Conservation (phyloP, 2,329 filamentous ascomycete genomes). For the Rutstroemia sp. region DNA sequence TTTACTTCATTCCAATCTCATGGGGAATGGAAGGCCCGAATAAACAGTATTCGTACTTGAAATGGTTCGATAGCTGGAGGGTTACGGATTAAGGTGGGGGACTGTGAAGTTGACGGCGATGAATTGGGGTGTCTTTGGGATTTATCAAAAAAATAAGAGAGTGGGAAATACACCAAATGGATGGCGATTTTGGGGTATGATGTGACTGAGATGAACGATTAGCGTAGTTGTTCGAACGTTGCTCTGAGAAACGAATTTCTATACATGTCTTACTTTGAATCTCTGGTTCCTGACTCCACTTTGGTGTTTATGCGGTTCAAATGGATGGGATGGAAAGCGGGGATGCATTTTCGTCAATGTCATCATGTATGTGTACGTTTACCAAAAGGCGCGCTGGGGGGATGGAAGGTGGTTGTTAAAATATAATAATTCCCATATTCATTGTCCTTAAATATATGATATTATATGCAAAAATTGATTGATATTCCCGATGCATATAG, state of each 20-base stretch:
- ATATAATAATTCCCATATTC: neutral
- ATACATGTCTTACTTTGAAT: neutral
- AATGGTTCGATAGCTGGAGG: constrained; percentile 84
- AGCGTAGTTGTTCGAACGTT: neutral
- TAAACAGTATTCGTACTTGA: constrained; percentile 81
- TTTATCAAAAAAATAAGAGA: neutral
- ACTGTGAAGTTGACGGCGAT: neutral
- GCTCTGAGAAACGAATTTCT: neutral
- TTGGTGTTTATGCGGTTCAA: neutral
- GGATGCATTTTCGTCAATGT: neutral
- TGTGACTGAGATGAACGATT: neutral
- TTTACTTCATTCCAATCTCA: constrained; percentile 86
- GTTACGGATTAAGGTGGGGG: constrained; percentile 24
- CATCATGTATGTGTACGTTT: neutral
- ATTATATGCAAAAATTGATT: neutral
- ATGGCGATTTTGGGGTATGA: neutral
- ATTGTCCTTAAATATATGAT: neutral
- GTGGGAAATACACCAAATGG: neutral
- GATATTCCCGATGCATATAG: neutral
- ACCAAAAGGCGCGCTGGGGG: neutral
- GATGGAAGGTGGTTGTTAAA: neutral
- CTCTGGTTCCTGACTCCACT: neutral
- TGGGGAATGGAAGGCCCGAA: constrained; percentile 91
- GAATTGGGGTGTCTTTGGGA: neutral
- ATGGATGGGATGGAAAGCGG: neutral